Evolutionary conservation across 2,329 filamentous ascomycete genomes (phyloP).

Genomic region (Bertia moriformis): DNA sequence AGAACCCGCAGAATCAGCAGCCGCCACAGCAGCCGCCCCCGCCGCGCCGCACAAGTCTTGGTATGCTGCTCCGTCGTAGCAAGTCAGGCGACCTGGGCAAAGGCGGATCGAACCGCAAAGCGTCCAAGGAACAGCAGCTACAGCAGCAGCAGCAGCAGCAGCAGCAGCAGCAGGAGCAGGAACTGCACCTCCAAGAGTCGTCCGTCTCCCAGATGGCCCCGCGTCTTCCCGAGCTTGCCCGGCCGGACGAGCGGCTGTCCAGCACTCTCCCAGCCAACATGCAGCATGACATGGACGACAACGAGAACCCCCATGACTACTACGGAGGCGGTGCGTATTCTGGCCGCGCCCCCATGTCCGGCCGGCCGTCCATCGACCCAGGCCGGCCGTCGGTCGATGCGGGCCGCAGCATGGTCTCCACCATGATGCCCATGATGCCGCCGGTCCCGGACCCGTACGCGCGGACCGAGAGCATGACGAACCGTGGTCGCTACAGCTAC

Average conservation of each 20-base stretch:
- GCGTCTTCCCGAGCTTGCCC: slow-evolving; percentile 36
- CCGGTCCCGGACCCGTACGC: slow-evolving; percentile 52
- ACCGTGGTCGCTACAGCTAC: slow-evolving; percentile 91
- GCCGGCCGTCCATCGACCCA: neutral
- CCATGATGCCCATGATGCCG: neutral
- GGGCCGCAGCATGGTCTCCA: neutral
- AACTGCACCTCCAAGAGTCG: too few species aligned
- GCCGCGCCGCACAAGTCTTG: neutral
- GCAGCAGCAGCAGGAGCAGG: too few species aligned
- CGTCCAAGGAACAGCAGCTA: slow-evolving; percentile 27
- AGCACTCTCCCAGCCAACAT: slow-evolving; percentile 18
- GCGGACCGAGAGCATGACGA: slow-evolving; percentile 84
- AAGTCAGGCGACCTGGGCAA: neutral
- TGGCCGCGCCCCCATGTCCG: neutral
- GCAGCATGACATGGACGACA: too few species aligned
- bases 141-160: slow-evolving; percentile 36
- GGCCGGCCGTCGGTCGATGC: too few species aligned
- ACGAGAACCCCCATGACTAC: too few species aligned
- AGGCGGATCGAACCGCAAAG: neutral
- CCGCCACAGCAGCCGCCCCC: too few species aligned
- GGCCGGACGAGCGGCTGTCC: slow-evolving; percentile 28
- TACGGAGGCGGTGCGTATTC: too few species aligned
- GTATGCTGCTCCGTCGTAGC: neutral
- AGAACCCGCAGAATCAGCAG: too few species aligned
- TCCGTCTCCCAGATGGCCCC: slow-evolving; percentile 29